A percentile compares a stretch with the other conserved stretches of the same genome.
These are phyloP conservation scores for Claviceps arundinis DNA, from an alignment of 2,329 filamentous ascomycete genomes.

Conservation along the genomic window DNA sequence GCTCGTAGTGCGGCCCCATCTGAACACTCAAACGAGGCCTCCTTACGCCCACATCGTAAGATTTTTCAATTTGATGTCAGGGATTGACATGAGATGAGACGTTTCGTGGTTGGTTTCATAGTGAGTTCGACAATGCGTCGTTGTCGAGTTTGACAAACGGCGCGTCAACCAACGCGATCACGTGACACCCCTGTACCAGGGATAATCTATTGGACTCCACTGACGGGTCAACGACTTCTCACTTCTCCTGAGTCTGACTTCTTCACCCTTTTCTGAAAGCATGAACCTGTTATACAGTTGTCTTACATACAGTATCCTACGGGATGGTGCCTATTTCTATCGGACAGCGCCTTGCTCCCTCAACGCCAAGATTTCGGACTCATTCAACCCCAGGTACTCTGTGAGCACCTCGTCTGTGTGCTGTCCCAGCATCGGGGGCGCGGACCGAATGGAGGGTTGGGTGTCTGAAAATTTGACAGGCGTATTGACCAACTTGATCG, in stretches of 20 bases:
- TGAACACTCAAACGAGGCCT: background rate
- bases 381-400: constrained; percentile 46
- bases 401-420: constrained; percentile 69
- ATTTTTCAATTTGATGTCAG: background rate
- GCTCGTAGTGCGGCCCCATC: background rate
- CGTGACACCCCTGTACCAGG: no score
- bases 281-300: background rate
- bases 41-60: background rate
- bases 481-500: constrained; percentile 82
- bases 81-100: background rate
- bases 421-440: constrained; percentile 76
- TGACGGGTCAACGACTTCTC: no score
- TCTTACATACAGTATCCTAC: no score
- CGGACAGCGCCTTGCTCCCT: constrained; percentile 54
- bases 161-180: background rate
- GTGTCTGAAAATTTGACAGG: constrained; percentile 89
- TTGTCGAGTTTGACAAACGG: background rate
- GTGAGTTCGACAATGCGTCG: background rate
- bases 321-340: constrained; percentile 15
- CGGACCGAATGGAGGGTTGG: constrained; percentile 58
- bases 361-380: constrained; percentile 45
- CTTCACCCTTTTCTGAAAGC: background rate
- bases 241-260: background rate
- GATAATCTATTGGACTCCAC: no score
- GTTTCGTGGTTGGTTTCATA: background rate